Evolutionary conservation across 179 eudicot genomes (phyloP).

Genomic region (Silene noctiflora): DNA sequence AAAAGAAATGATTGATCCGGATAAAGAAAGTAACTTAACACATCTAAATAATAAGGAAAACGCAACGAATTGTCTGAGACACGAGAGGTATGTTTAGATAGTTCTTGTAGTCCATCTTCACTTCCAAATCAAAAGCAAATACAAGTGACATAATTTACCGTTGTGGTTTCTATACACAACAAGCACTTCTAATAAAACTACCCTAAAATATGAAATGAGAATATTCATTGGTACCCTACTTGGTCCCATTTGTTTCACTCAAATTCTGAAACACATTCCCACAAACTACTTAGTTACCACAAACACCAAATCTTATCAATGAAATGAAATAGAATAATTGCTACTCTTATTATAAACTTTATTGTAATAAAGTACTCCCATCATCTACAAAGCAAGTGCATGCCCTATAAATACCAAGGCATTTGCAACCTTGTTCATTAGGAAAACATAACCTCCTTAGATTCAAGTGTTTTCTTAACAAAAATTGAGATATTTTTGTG

Average conservation of each 20-base stretch:
- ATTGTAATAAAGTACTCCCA: background rate
- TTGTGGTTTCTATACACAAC: slow-evolving; percentile 10
- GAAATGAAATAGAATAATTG: background rate
- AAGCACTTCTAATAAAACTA: slow-evolving; percentile 3
- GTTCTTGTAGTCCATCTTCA: background rate
- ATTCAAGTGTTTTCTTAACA: slow-evolving; percentile 27
- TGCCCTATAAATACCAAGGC: slow-evolving; percentile 35
- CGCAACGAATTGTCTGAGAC: too few species aligned
- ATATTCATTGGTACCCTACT: slow-evolving; percentile 10
- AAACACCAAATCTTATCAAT: slow-evolving; percentile 6
- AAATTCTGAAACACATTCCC: background rate
- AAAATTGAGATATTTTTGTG: background rate
- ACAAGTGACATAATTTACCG: slow-evolving; percentile 1
- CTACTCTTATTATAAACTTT: background rate
- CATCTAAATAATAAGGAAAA: too few species aligned
- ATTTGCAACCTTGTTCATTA: slow-evolving; percentile 27
- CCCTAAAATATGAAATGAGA: slow-evolving; percentile 5
- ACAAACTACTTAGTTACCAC: slow-evolving; percentile 1
- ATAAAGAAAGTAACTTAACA: too few species aligned
- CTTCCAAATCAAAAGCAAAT: background rate
- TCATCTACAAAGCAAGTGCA: slow-evolving; percentile 12
- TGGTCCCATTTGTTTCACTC: background rate
- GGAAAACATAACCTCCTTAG: slow-evolving; percentile 29
- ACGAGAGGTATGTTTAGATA: too few species aligned
- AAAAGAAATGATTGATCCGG: too few species aligned